phyloP scores from a whole-genome alignment of 225 moss, liverwort and hornwort genomes.

The Neckera pumila region DNA sequence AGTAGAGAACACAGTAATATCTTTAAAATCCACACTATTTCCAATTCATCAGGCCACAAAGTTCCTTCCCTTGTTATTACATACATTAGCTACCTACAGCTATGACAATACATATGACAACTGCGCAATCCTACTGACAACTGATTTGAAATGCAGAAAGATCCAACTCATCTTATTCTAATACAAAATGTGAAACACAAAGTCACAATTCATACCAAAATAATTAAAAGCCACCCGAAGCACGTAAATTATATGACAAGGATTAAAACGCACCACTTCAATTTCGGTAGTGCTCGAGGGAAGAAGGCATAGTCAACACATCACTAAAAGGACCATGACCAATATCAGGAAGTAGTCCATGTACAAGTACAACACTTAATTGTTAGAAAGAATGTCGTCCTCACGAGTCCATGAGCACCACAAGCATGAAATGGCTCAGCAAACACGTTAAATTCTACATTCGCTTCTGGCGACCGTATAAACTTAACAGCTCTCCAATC shows the following conservation, averaged over 20 bases:
- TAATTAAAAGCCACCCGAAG: background rate
- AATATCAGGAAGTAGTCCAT: constrained; percentile 67
- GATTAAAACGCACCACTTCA: constrained; percentile 45
- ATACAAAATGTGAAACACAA: no score
- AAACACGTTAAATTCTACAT: background rate
- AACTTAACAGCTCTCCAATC: background rate
- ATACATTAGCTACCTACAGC: no score
- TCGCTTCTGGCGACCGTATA: background rate
- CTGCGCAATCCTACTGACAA: no score
- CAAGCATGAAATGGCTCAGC: background rate
- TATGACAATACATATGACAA: no score
- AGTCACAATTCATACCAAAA: no score
- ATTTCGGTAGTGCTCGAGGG: constrained; percentile 54
- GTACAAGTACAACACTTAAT: background rate
- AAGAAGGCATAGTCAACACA: constrained; percentile 83
- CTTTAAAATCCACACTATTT: no score
- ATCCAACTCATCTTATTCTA: no score
- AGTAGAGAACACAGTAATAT: no score
- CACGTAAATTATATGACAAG: background rate
- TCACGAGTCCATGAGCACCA: background rate
- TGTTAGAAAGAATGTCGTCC: background rate
- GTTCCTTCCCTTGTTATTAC: no score
- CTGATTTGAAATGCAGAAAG: no score
- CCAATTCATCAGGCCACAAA: no score
- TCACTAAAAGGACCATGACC: constrained; percentile 98